A percentile compares a stretch with the other conserved stretches of the same genome.
phyloP scores from a whole-genome alignment of 192 early-diverging fungal genomes.

The Coemansia asiatica region DNA sequence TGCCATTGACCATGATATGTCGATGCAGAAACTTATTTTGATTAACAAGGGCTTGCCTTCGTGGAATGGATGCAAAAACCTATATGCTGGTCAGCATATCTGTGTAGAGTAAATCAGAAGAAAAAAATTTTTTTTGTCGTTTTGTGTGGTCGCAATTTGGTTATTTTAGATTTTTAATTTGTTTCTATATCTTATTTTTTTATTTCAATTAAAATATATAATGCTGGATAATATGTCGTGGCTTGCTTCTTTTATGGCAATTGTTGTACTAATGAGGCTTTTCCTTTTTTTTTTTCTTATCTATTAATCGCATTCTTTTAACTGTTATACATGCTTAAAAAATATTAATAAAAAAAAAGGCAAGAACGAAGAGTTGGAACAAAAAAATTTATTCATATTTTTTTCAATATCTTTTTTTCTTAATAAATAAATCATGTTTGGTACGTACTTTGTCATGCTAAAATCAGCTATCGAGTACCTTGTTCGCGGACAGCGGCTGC shows the following conservation, averaged over 20 bases:
- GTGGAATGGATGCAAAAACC: constrained; percentile 33
- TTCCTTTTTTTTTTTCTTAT: too few species aligned
- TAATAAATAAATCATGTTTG: neutral
- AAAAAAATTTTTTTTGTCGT: neutral
- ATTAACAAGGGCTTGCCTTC: constrained; percentile 11
- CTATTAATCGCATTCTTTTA: too few species aligned
- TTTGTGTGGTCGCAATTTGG: too few species aligned
- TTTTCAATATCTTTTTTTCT: neutral
- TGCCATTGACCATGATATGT: constrained; percentile 12
- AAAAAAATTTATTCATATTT: neutral
- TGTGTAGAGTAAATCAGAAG: constrained; percentile 26
- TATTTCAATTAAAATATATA: too few species aligned
- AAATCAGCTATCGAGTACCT: constrained; percentile 13
- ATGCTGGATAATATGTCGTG: too few species aligned
- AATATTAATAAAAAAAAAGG: too few species aligned
- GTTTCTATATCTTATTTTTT: too few species aligned
- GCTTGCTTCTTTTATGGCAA: too few species aligned
- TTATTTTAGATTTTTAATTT: too few species aligned
- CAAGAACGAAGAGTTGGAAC: too few species aligned
- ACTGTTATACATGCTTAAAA: too few species aligned
- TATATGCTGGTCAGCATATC: constrained; percentile 29
- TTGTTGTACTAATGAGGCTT: too few species aligned
- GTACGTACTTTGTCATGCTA: constrained; percentile 9
- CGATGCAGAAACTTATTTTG: constrained; percentile 19
- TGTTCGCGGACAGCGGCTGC: constrained; percentile 18